Evolutionary conservation across 2,329 filamentous ascomycete species (phyloP).

Genomic region (Calonectria crousiana): DNA sequence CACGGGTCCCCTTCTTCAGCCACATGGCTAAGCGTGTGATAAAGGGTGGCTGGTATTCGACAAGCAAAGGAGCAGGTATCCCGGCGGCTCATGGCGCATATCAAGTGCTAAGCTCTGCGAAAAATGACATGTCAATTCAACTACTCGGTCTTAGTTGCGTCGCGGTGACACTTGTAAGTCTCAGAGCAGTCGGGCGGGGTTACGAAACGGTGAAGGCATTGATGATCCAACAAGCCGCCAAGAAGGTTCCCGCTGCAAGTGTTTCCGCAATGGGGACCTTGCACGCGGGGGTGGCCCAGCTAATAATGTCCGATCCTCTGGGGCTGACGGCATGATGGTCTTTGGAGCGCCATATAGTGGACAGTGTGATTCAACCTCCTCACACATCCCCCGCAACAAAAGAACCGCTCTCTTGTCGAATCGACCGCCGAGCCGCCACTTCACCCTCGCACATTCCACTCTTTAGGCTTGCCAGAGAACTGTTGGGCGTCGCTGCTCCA

Average conservation of each 20-base stretch:
- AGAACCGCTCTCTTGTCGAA: background rate
- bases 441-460: background rate
- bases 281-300: background rate
- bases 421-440: background rate
- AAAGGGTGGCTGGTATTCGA: background rate
- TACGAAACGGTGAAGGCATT: slow-evolving; percentile 8
- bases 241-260: background rate
- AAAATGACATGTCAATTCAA: slow-evolving; percentile 29
- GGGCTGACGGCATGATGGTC: background rate
- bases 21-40: background rate
- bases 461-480: slow-evolving; percentile 1
- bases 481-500: slow-evolving; percentile 10
- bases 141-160: slow-evolving; percentile 11
- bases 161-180: slow-evolving; percentile 16
- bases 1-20: background rate
- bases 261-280: background rate
- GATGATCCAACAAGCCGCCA: slow-evolving; percentile 1
- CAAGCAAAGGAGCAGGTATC: background rate
- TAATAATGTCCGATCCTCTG: slow-evolving; percentile 5
- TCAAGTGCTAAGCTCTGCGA: background rate
- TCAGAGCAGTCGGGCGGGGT: slow-evolving; percentile 7
- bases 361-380: background rate
- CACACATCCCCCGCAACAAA: background rate
- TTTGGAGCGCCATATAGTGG: background rate
- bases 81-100: slow-evolving; percentile 5